Evolutionary conservation across 768 basidiomycete genomes (phyloP), one percentile per base, ranked within the genome.

Genomic region (Trametes coccinea): DNA sequence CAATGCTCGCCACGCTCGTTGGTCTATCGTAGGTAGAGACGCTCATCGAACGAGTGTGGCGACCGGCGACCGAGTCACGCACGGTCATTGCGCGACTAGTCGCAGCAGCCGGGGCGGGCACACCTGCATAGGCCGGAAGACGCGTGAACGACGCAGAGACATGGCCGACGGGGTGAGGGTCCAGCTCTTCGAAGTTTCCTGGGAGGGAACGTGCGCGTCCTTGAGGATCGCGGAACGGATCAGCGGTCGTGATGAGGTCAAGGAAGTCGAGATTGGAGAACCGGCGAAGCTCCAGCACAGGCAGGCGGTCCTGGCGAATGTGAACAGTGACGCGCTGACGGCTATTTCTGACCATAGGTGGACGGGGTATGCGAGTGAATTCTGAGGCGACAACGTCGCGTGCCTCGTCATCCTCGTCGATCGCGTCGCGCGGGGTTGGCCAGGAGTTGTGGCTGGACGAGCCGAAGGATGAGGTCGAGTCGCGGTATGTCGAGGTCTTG

Each of bases 221-320:
- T 16, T 56, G 58, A 4, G 62, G 53, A 37, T 64, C 62, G 29
- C 62, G 62, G 62, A 64, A 60, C 2, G 62, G 58, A 44, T 64
- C 62, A 14, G 59, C n/a, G 41, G 41, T 14, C 41, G 41, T 55
- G 34, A 60, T 43, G 43, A 62, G 56, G 61, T 67, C 67, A 46
- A 67, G 64, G 58, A 64, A 64, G 14, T 64, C 62, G n/a, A 67
- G 63, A 57, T 65, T 62, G 1, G 67, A 67, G 39, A 67, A 56
- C 5, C 67, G 64, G 22, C 67, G 67, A 27, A 67, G 62, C 60
- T 67, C 59, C 34, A 67, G 60, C 31, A 65, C 37, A 4, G 67
- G 67, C 2, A 64, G 59, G 33, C 61, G 64, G 41, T 59, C 64
- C 41, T 53, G 40, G 16, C 62, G 57, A 10, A 63, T 64, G 57